Evolutionary conservation across 805 yeast species (phyloP).

Genomic region (Ogataea neopini): DNA sequence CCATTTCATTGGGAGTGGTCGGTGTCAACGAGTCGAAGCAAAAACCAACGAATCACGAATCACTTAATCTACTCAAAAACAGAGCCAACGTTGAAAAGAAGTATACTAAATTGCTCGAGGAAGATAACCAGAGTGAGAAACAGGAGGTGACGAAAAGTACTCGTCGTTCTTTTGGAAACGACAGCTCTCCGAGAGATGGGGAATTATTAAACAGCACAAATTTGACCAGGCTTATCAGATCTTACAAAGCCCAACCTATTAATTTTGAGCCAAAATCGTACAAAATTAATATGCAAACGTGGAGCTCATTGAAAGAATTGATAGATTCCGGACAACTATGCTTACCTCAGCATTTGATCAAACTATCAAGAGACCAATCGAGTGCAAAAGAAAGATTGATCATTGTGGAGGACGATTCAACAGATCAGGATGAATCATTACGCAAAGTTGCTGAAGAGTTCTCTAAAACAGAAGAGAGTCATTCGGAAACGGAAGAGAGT

Average conservation of each 20-base stretch:
- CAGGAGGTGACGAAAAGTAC: slow-evolving; percentile 8
- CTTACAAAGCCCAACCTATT: slow-evolving; percentile 16
- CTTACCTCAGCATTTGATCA: slow-evolving; percentile 29
- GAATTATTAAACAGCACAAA: slow-evolving; percentile 12
- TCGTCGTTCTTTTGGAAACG: slow-evolving; percentile 8
- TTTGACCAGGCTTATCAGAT: slow-evolving; percentile 25
- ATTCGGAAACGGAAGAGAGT: not conserved
- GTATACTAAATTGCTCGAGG: slow-evolving; percentile 18
- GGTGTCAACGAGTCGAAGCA: slow-evolving; percentile 18
- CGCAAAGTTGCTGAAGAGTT: slow-evolving; percentile 5
- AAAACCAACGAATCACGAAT: slow-evolving; percentile 22
- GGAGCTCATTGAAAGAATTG: slow-evolving; percentile 16
- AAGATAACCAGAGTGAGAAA: slow-evolving; percentile 8
- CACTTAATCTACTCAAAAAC: slow-evolving; percentile 26
- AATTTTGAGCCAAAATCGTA: slow-evolving; percentile 8
- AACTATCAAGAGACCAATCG: slow-evolving; percentile 9
- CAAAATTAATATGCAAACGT: slow-evolving; percentile 18
- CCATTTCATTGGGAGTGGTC: slow-evolving; percentile 28
- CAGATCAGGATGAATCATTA: slow-evolving; percentile 11
- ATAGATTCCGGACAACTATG: slow-evolving; percentile 22
- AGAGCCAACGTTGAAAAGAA: slow-evolving; percentile 24
- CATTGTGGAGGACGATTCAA: slow-evolving; percentile 25
- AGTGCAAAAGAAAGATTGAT: slow-evolving; percentile 26
- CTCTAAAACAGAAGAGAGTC: not conserved
- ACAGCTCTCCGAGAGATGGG: not conserved